phyloP scores from a whole-genome alignment of 176 grass and related monocot genomes.

The maize (Zea mays) region Zm-B73-REFERENCE-NAM-5.0 NC_050097.1:240228501-240229000 shows the following conservation, averaged over 20 bases:
- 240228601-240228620: conserved; percentile 63
- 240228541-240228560: conserved; percentile 26
- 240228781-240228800: background rate
- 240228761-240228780: background rate
- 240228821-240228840: background rate
- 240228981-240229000: background rate
- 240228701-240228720: conserved; percentile 92
- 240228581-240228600: conserved; percentile 27
- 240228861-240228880: background rate
- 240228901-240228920: background rate
- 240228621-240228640: conserved; percentile 99
- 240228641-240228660: conserved; percentile 91
- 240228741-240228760: conserved; percentile 8
- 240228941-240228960: background rate
- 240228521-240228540: conserved; percentile 94
- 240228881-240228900: background rate
- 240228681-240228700: conserved; percentile 96
- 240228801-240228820: background rate
- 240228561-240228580: conserved; percentile 12
- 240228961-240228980: background rate
- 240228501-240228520: conserved; percentile 98
- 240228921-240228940: conserved; percentile 2
- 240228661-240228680: conserved; percentile 98
- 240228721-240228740: conserved; percentile 80
- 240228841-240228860: background rate